A percentile compares a stretch with the other conserved stretches of the same genome.
Evolutionary conservation across 2,329 filamentous ascomycete species (phyloP).

Genomic region (Sporothrix pseudoabietina): DNA sequence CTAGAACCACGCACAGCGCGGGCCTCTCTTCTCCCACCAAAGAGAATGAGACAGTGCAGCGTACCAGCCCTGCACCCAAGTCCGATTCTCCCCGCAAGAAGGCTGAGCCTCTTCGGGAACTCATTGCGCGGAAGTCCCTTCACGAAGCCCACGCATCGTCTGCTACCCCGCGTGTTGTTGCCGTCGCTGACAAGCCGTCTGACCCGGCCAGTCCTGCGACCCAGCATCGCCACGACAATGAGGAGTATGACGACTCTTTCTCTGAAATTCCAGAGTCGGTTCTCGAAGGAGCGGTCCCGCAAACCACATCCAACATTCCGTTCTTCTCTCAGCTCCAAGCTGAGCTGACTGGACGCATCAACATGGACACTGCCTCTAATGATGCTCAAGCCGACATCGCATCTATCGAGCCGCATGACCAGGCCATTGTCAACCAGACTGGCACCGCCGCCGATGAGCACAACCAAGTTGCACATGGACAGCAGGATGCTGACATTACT

Average conservation of each 20-base stretch:
- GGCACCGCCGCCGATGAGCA: slow-evolving; percentile 15
- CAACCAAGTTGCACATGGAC: slow-evolving; percentile 24
- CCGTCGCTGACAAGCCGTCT: not conserved
- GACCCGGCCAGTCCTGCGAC: slow-evolving; percentile 34
- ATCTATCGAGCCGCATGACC: not conserved
- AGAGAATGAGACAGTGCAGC: not conserved
- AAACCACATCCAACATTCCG: slow-evolving; percentile 36
- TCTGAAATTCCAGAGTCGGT: slow-evolving; percentile 58
- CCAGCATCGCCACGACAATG: not conserved
- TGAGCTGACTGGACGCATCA: slow-evolving; percentile 30
- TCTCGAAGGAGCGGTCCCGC: slow-evolving; percentile 52
- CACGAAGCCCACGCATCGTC: slow-evolving; percentile 19
- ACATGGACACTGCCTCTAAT: not conserved
- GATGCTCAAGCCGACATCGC: not conserved
- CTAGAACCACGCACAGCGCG: not conserved
- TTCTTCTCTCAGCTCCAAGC: slow-evolving; percentile 32
- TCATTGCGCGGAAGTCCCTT: slow-evolving; percentile 32
- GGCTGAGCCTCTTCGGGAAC: slow-evolving; percentile 30
- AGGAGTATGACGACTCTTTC: slow-evolving; percentile 57
- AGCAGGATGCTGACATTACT: slow-evolving; percentile 2
- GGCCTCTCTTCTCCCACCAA: slow-evolving; percentile 6
- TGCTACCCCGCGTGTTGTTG: not conserved
- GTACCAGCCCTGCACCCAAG: not conserved
- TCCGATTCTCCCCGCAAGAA: slow-evolving; percentile 29
- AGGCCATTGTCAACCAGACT: not conserved